Conservation (phyloP, 768 basidiomycete genomes). For the Naganishia kalamii region DNA sequence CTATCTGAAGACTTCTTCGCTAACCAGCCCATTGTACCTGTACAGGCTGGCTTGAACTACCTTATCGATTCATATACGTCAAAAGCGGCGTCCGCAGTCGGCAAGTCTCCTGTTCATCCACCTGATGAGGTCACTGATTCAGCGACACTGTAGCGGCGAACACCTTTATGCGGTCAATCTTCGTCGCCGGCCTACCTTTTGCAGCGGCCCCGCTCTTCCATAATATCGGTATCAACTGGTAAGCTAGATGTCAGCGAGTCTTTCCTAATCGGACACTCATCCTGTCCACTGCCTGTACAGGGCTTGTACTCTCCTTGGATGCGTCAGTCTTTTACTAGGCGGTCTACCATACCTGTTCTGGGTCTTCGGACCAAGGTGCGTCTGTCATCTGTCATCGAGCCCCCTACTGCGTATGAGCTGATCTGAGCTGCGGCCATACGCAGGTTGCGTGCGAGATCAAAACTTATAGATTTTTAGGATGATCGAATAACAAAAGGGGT, state of each 20-base stretch:
- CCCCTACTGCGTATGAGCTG: not conserved
- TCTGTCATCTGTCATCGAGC: not conserved
- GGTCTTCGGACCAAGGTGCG: slow-evolving; percentile 14
- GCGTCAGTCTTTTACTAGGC: slow-evolving; percentile 10
- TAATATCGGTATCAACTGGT: slow-evolving; percentile 20
- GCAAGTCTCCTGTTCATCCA: not conserved
- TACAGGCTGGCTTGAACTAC: slow-evolving; percentile 35
- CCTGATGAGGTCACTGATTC: not conserved
- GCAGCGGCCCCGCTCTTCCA: slow-evolving; percentile 16
- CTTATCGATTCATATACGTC: slow-evolving; percentile 42
- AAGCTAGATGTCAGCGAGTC: not conserved
- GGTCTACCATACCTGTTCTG: slow-evolving; percentile 21
- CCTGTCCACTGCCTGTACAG: not conserved
- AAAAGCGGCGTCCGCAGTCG: slow-evolving; percentile 39
- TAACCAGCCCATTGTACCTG: not conserved
- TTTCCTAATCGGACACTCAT: not conserved
- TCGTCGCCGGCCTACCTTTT: slow-evolving; percentile 31
- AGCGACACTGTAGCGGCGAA: slow-evolving; percentile 32
- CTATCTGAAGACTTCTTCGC: not conserved
- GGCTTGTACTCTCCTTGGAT: slow-evolving; percentile 20
- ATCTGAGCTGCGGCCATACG: not conserved
- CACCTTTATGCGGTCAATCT: slow-evolving; percentile 41
- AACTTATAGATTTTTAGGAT: slow-evolving; percentile 16
- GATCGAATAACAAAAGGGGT: no score
- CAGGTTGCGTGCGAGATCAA: slow-evolving; percentile 17